A percentile compares a stretch with the other conserved stretches of the same genome.
Evolutionary conservation across 2,329 filamentous ascomycete species (phyloP).

Genomic region (Trichoderma afroharzianum): DNA sequence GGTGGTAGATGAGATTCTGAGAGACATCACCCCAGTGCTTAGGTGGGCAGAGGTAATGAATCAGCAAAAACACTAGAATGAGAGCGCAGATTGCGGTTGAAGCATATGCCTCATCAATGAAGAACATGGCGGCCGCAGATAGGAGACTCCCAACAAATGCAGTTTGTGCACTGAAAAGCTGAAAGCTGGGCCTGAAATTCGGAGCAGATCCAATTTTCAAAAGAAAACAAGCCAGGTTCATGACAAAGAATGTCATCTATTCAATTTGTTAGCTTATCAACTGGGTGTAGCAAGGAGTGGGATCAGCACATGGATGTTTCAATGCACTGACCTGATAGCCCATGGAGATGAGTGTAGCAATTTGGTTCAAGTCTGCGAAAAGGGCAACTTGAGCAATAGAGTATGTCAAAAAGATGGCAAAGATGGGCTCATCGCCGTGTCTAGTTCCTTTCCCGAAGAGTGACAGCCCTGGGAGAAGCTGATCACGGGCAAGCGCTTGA

Average conservation of each 20-base stretch:
- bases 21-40: constrained; percentile 90
- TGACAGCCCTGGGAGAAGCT: constrained; percentile 70
- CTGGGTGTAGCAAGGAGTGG: background rate
- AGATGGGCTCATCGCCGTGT: constrained; percentile 68
- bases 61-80: constrained; percentile 74
- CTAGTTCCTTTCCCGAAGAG: constrained; percentile 72
- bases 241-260: constrained; percentile 81
- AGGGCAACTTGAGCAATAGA: constrained; percentile 73
- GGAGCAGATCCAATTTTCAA: constrained; percentile 83
- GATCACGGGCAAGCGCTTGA: constrained; percentile 77
- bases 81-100: constrained; percentile 70
- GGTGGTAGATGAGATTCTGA: constrained; percentile 79
- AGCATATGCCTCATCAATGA: constrained; percentile 79
- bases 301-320: background rate
- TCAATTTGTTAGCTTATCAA: background rate
- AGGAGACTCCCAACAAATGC: constrained; percentile 71
- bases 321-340: constrained; percentile 62
- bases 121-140: constrained; percentile 82
- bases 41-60: constrained; percentile 80
- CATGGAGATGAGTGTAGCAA: constrained; percentile 87
- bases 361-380: constrained; percentile 80
- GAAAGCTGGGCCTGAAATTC: constrained; percentile 84
- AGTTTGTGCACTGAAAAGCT: constrained; percentile 85
- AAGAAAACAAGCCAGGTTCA: constrained; percentile 82
- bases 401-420: constrained; percentile 74